Base-by-base conservation (phyloP, 129 eudicot species). In the Chrysanthemum lavandulifolium region DNA sequence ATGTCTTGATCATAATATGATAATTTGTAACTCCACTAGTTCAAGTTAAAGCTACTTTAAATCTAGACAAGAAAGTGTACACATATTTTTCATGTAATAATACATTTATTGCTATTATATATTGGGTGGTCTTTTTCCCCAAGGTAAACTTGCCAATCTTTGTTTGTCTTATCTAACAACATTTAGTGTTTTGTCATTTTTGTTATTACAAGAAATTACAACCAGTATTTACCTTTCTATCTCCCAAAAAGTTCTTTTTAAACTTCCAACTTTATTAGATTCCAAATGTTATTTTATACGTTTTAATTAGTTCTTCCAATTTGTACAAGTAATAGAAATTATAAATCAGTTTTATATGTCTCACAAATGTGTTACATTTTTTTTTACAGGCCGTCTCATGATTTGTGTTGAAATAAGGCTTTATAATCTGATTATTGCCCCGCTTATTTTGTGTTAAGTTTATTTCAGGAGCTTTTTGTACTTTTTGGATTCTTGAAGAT, bases 91-190 rank as follows among this genome's bases (percentile, higher is more conserved):
- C 31, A 6, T 15, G 61, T 59, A 25, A 60, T 13, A 73, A 45
- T 73, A 73, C 47, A 61, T 48, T 3, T 49, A n/a, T 49, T 23
- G 61, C 50, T 45, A 58, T 12, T 59, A 11, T 40, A 55, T n/a
- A 40, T 76, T 25, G 33, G 14, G 36, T 27, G 29, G 50, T 40
- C 56, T n/a, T 48, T 77, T 77, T 10, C 61, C 71, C 76, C 49
- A 52, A 60, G 70, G 71, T 77, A 70, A 77, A 68, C 14, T 50
- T 69, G 81, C 76, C 81, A 53, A 60, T 54, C 31, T 36, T 68
- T 68, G 15, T 69, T 76, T 76, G 81, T 77, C 81, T 77, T 77
- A 51, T 61, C 27, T 69, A 61, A 69, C 81, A 61, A 77, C 81
- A 50, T 77, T 61, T 61, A 61, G 76, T 61, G 76, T 52, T 36